Evolutionary conservation across 768 basidiomycete genomes (phyloP), one percentile per base, ranked within the genome.

Genomic region (Suillus lakei): DNA sequence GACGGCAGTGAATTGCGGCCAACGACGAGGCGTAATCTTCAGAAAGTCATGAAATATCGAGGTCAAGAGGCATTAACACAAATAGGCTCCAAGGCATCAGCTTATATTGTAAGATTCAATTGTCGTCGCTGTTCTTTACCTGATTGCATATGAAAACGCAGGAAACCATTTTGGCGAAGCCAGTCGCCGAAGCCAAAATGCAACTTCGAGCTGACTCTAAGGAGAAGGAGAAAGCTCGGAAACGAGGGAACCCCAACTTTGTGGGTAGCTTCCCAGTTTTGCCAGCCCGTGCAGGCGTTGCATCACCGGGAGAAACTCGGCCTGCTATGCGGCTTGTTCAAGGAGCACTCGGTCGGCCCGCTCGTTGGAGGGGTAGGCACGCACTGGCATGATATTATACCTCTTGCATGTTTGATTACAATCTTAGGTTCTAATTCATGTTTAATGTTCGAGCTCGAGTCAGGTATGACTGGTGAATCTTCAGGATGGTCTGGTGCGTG

Each of bases 1-100:
- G 78, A 82, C 39, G 72, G 76, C 15, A 79, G 82, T 6, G 69
- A 83, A 51, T 69, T 95, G 62, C 82, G 93, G 48, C 80, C 86
- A 48, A 83, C 83, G 73, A 95, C 93, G 28, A 82, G 90, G 64
- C 88, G 87, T 84, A 93, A 92, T 74, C 77, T 95, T 44, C 86
- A 89, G 69, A 93, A 93, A 75, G 82, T 89, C 5, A 77, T 95
- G 26, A 86, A 80, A 61, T 95, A 84, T 73, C 82, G 89, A 61
- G 77, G 81, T 21, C 68, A 72, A 34, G 78, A 79, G 64, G 87
- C 87, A 30, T 69, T 84, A 10, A 64, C 71, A 12, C 80, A 84
- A 28, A 72, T 95, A 30, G 81, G 82, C 62, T 73, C 78, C 66
- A 91, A 89, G 72, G 89, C 88, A 6, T 79, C 81, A 34, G 81